phyloP scores from a whole-genome alignment of 257 asterid genomes.

The Ehretia macrophylla region DNA sequence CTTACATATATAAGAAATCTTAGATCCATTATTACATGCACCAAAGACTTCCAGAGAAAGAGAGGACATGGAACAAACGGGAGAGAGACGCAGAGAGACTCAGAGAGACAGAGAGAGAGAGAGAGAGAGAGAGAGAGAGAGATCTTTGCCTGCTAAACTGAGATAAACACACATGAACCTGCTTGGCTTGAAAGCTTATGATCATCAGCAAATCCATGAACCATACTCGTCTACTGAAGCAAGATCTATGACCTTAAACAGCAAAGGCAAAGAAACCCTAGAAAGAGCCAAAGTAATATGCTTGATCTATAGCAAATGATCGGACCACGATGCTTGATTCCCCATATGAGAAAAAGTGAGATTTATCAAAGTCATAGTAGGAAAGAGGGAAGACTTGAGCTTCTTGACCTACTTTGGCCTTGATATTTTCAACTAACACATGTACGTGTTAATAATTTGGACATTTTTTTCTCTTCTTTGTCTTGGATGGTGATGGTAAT shows the following conservation, averaged over 20 bases:
- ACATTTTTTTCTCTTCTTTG: slow-evolving; percentile 10
- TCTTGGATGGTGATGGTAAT: slow-evolving; percentile 7
- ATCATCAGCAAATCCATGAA: neutral
- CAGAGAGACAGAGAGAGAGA: too few relatives aligned
- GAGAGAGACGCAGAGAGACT: too few relatives aligned
- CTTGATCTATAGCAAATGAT: slow-evolving; percentile 17
- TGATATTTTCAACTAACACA: too few relatives aligned
- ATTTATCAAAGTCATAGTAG: slow-evolving; percentile 3
- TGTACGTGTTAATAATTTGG: too few relatives aligned
- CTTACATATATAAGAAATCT: neutral
- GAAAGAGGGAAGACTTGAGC: slow-evolving; percentile 4
- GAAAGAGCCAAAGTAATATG: neutral
- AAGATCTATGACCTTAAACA: neutral
- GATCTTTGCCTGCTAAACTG: too few relatives aligned
- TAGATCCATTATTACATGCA: neutral
- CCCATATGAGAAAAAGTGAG: slow-evolving; percentile 20
- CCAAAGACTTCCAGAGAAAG: neutral
- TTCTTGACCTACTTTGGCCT: too few relatives aligned
- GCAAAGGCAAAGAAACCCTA: neutral
- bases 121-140: too few relatives aligned
- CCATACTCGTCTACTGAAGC: neutral
- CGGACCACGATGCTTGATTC: slow-evolving; percentile 48
- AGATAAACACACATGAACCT: too few relatives aligned
- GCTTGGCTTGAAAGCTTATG: neutral
- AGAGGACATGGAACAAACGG: too few relatives aligned